A percentile compares a stretch with the other conserved stretches of the same genome.
Evolutionary conservation across 441 rosid species (phyloP).

Genomic region (Brassica hybrid): DNA sequence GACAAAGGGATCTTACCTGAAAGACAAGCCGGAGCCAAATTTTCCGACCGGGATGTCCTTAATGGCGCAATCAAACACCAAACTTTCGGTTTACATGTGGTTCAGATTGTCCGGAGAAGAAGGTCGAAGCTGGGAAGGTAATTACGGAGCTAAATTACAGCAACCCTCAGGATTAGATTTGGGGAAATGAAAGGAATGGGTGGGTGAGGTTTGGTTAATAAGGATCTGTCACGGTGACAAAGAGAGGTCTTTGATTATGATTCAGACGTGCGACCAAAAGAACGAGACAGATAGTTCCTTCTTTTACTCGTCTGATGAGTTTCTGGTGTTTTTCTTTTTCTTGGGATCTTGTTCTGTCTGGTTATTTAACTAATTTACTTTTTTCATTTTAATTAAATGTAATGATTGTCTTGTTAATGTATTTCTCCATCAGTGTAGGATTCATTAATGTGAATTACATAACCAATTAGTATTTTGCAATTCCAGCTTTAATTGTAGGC

Average conservation of each 20-base stretch:
- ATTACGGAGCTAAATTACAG: conserved; percentile 14
- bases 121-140: conserved; percentile 25
- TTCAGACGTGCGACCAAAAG: conserved; percentile 59
- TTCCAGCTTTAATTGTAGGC: not conserved
- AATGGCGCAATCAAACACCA: not conserved
- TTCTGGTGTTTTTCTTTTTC: not conserved
- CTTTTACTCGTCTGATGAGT: conserved; percentile 33
- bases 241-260: conserved; percentile 41
- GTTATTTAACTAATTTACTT: conserved; percentile 18
- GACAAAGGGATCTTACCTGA: not conserved
- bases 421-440: conserved; percentile 6
- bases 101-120: not conserved
- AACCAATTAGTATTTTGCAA: not conserved
- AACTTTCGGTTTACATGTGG: not conserved
- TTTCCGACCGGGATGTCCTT: not conserved
- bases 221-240: conserved; percentile 51
- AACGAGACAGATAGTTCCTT: conserved; percentile 20
- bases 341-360: conserved; percentile 29
- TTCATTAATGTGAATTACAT: conserved; percentile 23
- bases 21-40: not conserved
- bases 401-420: conserved; percentile 25
- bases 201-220: conserved; percentile 15
- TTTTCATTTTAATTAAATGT: not conserved
- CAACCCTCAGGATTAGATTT: conserved; percentile 8
- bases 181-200: conserved; percentile 20